Evolutionary conservation across 2,329 filamentous ascomycete genomes (phyloP), one percentile per base, ranked within the genome.

Genomic region (Alternaria sp.): DNA sequence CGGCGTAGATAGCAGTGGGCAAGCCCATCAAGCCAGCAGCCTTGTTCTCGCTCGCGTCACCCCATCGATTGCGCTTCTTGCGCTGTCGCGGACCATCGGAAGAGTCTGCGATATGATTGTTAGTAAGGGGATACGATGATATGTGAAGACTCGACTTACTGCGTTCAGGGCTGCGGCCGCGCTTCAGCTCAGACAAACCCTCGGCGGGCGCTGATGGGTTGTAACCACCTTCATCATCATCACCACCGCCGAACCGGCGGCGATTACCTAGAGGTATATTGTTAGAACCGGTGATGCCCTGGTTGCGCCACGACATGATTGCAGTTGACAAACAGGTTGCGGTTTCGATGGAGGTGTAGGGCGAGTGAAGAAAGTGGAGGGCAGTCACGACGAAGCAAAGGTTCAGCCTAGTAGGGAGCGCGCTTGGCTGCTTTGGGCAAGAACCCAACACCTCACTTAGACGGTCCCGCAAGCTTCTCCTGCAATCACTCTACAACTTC

Each of bases 61-160:
- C 95, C 95, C 95, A 99, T 77, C 95, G 89, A 79, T 99, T 99
- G 78, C 94, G 90, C 89, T 97, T 98, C 88, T 96, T 97, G 79
- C 95, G 92, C 72, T 90, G 90, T 77, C 91, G 91, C 63, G 90
- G 87, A 58, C 92, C 94, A 80, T 97, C 93, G 34, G 79, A 75
- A 40, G 78, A 75, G 44, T 79, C 62, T 71, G 51, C 68, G 54
- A 42, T 50, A 3, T 51, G 24, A 13, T n/a, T 55, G 46, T 72
- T 46, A 74, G 65, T 33, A 51, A 26, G 26, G 5, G 7, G 26
- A 5, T 21, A 41, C 7, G 26, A 28, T 3, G 13, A 29, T 13
- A 23, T 23, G 40, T 10, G 21, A 34, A 34, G n/a, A 51, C 24
- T 34, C 24, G 64, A 82, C 85, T 77, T 80, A 90, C 92, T 86